phyloP scores from a whole-genome alignment of 1,139 yeast species.

The Saccharomyces hybrid region DNA sequence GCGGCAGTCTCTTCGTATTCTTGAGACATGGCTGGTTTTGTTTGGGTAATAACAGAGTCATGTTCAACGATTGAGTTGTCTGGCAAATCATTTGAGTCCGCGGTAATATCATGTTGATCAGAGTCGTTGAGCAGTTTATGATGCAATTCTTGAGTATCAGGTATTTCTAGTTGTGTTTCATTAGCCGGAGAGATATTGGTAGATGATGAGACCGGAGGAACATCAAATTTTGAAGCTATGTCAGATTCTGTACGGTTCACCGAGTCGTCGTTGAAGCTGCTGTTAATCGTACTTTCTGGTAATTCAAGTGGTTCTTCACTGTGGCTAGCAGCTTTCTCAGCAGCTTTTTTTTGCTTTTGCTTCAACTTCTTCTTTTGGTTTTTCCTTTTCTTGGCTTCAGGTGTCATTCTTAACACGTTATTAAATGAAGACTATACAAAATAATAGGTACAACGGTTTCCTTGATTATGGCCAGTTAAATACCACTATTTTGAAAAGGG shows the following conservation, averaged over 20 bases:
- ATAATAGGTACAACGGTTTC: neutral
- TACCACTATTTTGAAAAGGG: neutral
- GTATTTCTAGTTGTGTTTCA: neutral
- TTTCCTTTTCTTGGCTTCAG: constrained; percentile 29
- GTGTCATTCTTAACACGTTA: constrained; percentile 15
- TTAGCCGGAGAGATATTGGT: neutral
- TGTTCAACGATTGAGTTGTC: neutral
- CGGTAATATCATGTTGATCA: neutral
- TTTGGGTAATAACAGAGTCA: neutral
- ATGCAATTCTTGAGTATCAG: neutral
- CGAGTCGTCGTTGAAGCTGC: neutral
- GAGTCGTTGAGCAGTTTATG: neutral
- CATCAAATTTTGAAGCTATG: neutral
- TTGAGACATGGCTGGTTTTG: neutral
- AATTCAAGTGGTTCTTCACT: constrained; percentile 5
- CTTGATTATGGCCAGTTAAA: neutral
- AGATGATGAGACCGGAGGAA: neutral
- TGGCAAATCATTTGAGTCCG: neutral
- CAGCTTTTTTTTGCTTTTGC: constrained; percentile 28
- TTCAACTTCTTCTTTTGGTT: constrained; percentile 31
- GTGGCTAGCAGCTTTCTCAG: constrained; percentile 6
- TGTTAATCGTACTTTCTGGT: neutral
- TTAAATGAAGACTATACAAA: neutral
- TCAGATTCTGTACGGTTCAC: neutral
- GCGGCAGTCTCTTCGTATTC: neutral